Evolutionary conservation across 257 asterid species (phyloP), one percentile per base, ranked within the genome.

Genomic region (Solanum megistacrolobum): DNA sequence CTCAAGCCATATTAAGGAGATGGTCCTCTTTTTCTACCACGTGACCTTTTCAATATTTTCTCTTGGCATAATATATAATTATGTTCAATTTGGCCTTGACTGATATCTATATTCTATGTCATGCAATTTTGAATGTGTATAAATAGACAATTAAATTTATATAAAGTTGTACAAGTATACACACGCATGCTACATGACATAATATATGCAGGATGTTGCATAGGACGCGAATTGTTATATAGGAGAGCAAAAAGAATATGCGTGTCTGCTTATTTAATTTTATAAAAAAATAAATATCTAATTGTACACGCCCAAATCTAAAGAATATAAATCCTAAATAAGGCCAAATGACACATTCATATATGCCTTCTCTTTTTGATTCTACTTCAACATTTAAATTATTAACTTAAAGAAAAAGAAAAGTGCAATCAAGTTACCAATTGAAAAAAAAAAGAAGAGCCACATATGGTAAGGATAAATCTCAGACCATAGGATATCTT

Each of bases 261-360:
- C 0, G 1, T 6, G 6, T 48, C 60, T 14, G 3, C 2, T 43
- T 43, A 0, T 43, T 12, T 0, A 43, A 4, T 43, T 43, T 12
- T 43, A 14, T 48, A 48, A 48, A 48, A 48, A 48, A 0, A 14
- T 48, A 48, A 0, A 0, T 48, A 0, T 48, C 0, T 14, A 14
- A 48, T 48, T 2, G 7, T 14, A 14, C 3, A 5, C 3, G 0
- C 2, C 21, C 21, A 48, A 14, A 48, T 2, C 60, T 2, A 48
- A 48, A 14, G 1, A 48, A 48, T 1, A 14, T 2, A 48, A 48
- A 48, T 48, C 0, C 1, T 14, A 48, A 48, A 48, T 48, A 5
- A 48, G 60, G 8, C 60, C 8, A 14, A 48, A 48, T 48, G 21
- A 48, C 21, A 41, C 48, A 14, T 48, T 48, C 21, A 48, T 14